Conservation (phyloP, 306 rosid species). For the Ceratonia siliqua region DNA sequence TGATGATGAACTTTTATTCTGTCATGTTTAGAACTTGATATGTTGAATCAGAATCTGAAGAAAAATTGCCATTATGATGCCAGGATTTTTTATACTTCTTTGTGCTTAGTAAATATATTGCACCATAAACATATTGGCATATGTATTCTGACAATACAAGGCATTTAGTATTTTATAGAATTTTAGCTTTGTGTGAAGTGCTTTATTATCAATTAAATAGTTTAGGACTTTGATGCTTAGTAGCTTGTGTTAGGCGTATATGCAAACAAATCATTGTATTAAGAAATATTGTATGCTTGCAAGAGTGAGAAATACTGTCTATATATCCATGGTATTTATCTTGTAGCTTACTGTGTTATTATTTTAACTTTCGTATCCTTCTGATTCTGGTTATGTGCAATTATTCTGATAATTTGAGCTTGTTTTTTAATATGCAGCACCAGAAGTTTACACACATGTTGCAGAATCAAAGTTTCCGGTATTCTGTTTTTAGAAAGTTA, state of each 20-base stretch:
- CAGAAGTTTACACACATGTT: constrained; percentile 71
- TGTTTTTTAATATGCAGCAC: constrained; percentile 61
- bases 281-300: constrained; percentile 19
- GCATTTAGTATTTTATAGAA: not conserved
- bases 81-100: not conserved
- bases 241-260: not conserved
- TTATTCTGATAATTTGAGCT: constrained; percentile 34
- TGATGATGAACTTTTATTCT: no score
- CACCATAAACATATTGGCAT: not conserved
- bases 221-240: not conserved
- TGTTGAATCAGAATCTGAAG: not conserved
- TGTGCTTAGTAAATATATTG: not conserved
- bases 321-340: constrained; percentile 12
- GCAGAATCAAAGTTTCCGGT: constrained; percentile 89
- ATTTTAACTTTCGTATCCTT: not conserved
- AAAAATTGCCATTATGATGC: not conserved
- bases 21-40: not conserved
- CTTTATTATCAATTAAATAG: not conserved
- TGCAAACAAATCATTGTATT: not conserved
- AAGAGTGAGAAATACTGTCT: constrained; percentile 14
- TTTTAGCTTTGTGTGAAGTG: not conserved
- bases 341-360: constrained; percentile 7
- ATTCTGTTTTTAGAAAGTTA: constrained; percentile 37
- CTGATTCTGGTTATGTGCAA: constrained; percentile 11
- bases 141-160: not conserved